Base-by-base conservation (phyloP, 1,139 yeast genomes). In the Pichia inconspicua region DNA sequence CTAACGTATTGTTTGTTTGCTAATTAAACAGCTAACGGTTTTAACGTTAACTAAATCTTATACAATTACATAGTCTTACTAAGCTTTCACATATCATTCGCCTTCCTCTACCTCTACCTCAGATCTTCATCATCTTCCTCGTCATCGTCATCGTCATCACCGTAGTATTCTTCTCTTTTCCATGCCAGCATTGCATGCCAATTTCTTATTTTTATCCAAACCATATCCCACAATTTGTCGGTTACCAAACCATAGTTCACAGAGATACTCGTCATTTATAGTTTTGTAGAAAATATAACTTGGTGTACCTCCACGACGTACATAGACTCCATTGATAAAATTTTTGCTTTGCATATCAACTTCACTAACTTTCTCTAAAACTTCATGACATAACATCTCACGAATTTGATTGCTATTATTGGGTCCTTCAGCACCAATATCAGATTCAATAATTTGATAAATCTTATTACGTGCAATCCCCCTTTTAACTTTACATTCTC, bases 171-270 rank as follows among this genome's bases (percentile, higher is more conserved):
- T 28, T 53, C 54, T 19, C 54, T 35, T 10, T 48, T 51, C 37
- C 46, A 32, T 2, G 55, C 55, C 28, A 51, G 36, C 50, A 53
- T 52, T 3, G 59, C 59, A 43, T 0, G 59, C 48, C 30, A 48
- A 38, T 25, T 48, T 45, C 30, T 54, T 56, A 34, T 44, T 53
- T n/a, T 30, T 36, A 11, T 54, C 53, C 4, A 55, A 19, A 5
- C 59, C 59, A 40, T 54, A 55, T 14, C 48, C 25, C 2, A 53
- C 53, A 27, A 53, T 53, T 32, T 53, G 49, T 14, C 19, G 17
- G 17, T 40, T 44, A 3, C 48, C 43, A 38, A 48, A 48, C 51
- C 53, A 51, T 31, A 56, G 25, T 17, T 55, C 57, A 17, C 55
- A 42, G 3, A 56, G 39, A 19, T 32, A 52, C 10, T 41, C 43